Base-by-base conservation (phyloP, 805 yeast species). In the Blastobotrys parvus region DNA sequence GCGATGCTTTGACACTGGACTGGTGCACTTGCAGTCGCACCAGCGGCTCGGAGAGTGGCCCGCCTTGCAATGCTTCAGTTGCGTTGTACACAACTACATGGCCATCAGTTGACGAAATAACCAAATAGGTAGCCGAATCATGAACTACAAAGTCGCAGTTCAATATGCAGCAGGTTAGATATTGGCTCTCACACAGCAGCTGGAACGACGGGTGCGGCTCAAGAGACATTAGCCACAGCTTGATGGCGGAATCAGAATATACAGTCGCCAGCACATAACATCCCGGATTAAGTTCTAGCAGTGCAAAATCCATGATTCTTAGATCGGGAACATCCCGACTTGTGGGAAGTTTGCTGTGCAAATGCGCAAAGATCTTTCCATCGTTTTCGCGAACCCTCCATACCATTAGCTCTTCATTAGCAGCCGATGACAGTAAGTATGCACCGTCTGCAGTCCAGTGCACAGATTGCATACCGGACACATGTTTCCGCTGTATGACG, bases 31-130 rank as follows among this genome's bases (percentile, higher is more conserved):
- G 74, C 42, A 30, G 43, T 44, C 50, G 44, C 33, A 7, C 15
- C 6, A 1, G 35, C 27, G 41, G 42, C 4, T 16, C 27, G 17
- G 27, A 18, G 15, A 4, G 17, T 5, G 33, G 16, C 15, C 27
- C 16, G 6, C 21, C 22, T 19, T 11, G 31, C 7, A 21, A 22
- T 19, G 25, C 10, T 19, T 36, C 21, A 29, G 75, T 58, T 3
- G 82, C 55, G 34, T 77, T 69, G 77, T 85, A 90, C 1, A 80
- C 54, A 0, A 80, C 66, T 30, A 89, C 46, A 52, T 74, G 72
- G 0, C 98, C 98, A 62, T 90, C 96, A 0, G 97, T 88, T 2
- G 95, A 75, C 1, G 86, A 79, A 4, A 75, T 68, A 21, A 81
- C 46, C 2, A 84, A 47, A 43, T 61, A 68, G 0, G 67, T 35